Evolutionary conservation across 768 basidiomycete genomes (phyloP), one percentile per base, ranked within the genome.

Genomic region (Harrya chromipes): DNA sequence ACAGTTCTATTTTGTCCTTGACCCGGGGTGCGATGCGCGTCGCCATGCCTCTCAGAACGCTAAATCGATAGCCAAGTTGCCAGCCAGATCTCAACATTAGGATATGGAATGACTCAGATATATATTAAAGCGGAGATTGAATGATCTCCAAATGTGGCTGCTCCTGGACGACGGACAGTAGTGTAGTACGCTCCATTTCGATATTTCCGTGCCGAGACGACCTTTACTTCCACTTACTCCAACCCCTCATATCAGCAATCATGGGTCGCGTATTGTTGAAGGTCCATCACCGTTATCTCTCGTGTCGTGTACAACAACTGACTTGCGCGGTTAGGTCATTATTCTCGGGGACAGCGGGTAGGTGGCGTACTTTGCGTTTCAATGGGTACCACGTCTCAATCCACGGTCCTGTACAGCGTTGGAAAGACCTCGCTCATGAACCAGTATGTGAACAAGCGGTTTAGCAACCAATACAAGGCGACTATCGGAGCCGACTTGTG

Each of bases 351-450:
- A 98, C 79, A 93, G 90, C 72, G 90, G 90, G 90, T 92, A 65
- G 54, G 90, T 57, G 36, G 40, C 40, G 13, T 14, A 21, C 46
- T 26, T 43, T 31, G 26, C 44, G 20, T 23, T 33, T 26, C 35
- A 38, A 34, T 46, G 59, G 34, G 37, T 49, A 46, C 37, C 55
- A 54, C 50, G 55, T 26, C 16, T 38, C 41, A 26, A 21, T 27
- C 43, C 16, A 39, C 34, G 49, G 23, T 52, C 50, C 43, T 34
- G 27, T 46, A 16, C 62, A 94, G 94, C 50, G 95, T 97, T 69
- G 95, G 94, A 37, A 98, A 98, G 87, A 98, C 97, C 36, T 98
- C 95, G 24, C 87, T 99, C 62, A 99, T 99, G 97, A 97, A 97
- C 77, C 97, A 99, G 74, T 98, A 97, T 76, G 97, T 99, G 57